A percentile compares a stretch with the other conserved stretches of the same genome.
These are phyloP conservation scores for Glomus cerebriforme DNA, from an alignment of 192 early-diverging fungal genomes.

Conservation along the genomic window DNA sequence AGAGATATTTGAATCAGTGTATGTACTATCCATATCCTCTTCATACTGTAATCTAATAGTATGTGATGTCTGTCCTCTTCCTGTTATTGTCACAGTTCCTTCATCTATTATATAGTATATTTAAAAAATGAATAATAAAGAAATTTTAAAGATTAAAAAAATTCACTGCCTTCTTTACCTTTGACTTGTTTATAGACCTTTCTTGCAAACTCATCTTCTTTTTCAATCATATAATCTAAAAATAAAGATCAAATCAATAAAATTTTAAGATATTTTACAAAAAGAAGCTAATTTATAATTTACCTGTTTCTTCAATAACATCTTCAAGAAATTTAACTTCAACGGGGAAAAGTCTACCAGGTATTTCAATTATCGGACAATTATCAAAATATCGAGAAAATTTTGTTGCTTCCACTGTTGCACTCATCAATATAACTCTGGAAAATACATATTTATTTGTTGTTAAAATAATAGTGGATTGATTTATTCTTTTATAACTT, in stretches of 20 bases:
- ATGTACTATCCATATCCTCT: constrained; percentile 33
- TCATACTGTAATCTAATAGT: constrained; percentile 41
- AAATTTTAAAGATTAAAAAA: background rate
- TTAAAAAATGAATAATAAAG: background rate
- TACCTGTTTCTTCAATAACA: constrained; percentile 54
- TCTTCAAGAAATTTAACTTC: constrained; percentile 73
- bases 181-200: constrained; percentile 40
- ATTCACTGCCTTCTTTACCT: constrained; percentile 29
- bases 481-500: constrained; percentile 21
- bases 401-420: constrained; percentile 66
- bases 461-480: background rate
- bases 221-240: constrained; percentile 52
- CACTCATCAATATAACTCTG: constrained; percentile 70
- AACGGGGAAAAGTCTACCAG: constrained; percentile 76
- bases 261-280: background rate
- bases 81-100: constrained; percentile 39
- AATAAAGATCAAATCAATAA: background rate
- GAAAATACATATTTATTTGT: background rate
- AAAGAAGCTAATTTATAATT: constrained; percentile 8
- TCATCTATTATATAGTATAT: constrained; percentile 28
- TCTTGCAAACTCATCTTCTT: constrained; percentile 49
- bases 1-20: constrained; percentile 24
- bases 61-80: constrained; percentile 35
- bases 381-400: constrained; percentile 65
- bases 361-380: constrained; percentile 66